Evolutionary conservation across 768 basidiomycete species (phyloP).

Genomic region (Russula olivacea): DNA sequence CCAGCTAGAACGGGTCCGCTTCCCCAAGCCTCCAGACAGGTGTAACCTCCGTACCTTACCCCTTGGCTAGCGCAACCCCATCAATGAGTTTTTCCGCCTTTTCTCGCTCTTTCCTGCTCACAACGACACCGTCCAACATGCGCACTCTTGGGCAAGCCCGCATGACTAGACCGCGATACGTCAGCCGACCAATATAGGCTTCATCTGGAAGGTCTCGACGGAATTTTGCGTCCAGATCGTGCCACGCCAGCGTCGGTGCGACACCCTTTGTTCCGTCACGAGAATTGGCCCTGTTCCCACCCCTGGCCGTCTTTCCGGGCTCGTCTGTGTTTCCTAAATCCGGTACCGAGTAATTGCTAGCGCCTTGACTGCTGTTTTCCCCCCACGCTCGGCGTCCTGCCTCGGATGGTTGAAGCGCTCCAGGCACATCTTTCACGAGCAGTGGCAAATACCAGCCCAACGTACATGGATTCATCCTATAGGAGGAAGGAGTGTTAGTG

Average conservation of each 20-base stretch:
- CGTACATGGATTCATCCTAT: constrained; percentile 93
- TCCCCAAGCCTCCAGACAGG: constrained; percentile 11
- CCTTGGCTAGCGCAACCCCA: constrained; percentile 41
- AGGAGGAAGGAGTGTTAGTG: constrained; percentile 9
- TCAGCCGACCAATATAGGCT: constrained; percentile 78
- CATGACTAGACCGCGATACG: constrained; percentile 88
- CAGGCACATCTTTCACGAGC: constrained; percentile 61
- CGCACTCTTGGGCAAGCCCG: constrained; percentile 57
- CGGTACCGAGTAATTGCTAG: constrained; percentile 28
- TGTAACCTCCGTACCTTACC: constrained; percentile 20
- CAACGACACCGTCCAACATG: constrained; percentile 80
- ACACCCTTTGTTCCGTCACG: constrained; percentile 22
- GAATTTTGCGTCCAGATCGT: constrained; percentile 78
- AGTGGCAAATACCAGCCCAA: constrained; percentile 94
- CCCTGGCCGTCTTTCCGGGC: constrained; percentile 27
- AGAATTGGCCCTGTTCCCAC: constrained; percentile 29
- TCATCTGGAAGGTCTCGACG: constrained; percentile 86
- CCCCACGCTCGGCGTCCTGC: constrained; percentile 18
- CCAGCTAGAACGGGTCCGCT: constrained; percentile 13
- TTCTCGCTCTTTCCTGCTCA: constrained; percentile 75
- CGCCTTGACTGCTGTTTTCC: constrained; percentile 21
- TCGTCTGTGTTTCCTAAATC: constrained; percentile 28
- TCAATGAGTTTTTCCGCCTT: constrained; percentile 71
- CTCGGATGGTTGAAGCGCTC: constrained; percentile 60
- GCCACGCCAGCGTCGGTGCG: constrained; percentile 42